Percentiles rank a stretch among this genome's conserved stretches.
phyloP scores from a whole-genome alignment of 225 moss, liverwort and hornwort species.

The Pseudoscleropodium purum region DNA sequence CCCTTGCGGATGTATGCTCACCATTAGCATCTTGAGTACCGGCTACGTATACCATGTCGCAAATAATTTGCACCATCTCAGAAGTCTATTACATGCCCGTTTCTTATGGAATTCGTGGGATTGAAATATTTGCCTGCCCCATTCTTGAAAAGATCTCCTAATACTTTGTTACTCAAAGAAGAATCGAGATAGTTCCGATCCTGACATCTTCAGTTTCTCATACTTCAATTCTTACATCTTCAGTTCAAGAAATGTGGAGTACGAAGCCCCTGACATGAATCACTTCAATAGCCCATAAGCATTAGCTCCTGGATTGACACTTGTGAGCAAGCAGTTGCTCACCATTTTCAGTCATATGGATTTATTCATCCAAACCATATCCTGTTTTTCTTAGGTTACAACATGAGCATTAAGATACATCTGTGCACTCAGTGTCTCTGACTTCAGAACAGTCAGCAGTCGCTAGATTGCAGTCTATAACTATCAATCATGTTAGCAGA shows the following conservation, averaged over 20 bases:
- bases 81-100: neutral
- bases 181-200: neutral
- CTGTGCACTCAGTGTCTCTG: neutral
- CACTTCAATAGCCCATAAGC: neutral
- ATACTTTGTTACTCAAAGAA: neutral
- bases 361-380: neutral
- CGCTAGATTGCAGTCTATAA: neutral
- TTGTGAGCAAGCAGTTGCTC: neutral
- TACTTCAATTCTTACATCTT: neutral
- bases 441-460: neutral
- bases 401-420: neutral
- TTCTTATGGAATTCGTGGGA: neutral
- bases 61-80: neutral
- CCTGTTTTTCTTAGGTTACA: neutral
- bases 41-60: neutral
- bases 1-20: neutral
- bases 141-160: neutral
- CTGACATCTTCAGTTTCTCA: neutral
- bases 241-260: neutral
- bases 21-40: neutral
- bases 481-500: neutral
- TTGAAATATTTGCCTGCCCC: neutral
- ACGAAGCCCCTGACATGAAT: neutral
- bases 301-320: neutral
- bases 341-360: neutral